phyloP scores from a whole-genome alignment of 192 early-diverging fungal species.

The Obelidium mucronatum region DNA sequence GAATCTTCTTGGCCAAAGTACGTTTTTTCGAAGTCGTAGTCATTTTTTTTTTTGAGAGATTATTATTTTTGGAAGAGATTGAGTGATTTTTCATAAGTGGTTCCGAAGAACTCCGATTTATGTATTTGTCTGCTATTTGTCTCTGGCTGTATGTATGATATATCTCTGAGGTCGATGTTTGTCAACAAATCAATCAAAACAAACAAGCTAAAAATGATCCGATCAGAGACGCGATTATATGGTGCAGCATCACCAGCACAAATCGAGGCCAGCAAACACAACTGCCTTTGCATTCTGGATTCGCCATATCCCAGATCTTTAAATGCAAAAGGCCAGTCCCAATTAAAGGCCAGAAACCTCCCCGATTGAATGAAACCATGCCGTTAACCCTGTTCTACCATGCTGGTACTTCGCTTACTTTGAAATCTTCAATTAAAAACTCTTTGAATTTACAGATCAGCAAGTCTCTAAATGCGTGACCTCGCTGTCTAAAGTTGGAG shows the following conservation, averaged over 20 bases:
- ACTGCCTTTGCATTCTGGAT: slow-evolving; percentile 27
- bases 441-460: slow-evolving; percentile 46
- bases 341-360: slow-evolving; percentile 27
- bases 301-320: slow-evolving; percentile 51
- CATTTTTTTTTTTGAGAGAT: too few relatives aligned
- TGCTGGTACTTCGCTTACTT: slow-evolving; percentile 41
- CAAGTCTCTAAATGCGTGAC: slow-evolving; percentile 35
- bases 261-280: not conserved
- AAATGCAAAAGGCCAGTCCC: slow-evolving; percentile 27
- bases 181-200: too few relatives aligned
- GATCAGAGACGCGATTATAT: not conserved
- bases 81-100: too few relatives aligned
- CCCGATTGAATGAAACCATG: slow-evolving; percentile 51
- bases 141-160: too few relatives aligned
- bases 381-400: slow-evolving; percentile 49
- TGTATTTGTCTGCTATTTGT: too few relatives aligned
- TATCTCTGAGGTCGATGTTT: too few relatives aligned
- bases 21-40: not conserved
- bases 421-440: not conserved
- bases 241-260: slow-evolving; percentile 1
- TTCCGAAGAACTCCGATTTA: too few relatives aligned
- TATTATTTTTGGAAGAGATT: too few relatives aligned
- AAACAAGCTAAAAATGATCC: not conserved
- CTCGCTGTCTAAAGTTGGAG: slow-evolving; percentile 34
- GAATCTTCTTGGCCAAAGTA: slow-evolving; percentile 21